These are phyloP conservation scores for Irpex rosettiformis DNA, from an alignment of 1,284 basidiomycete genomes.

Conservation along the genomic window DNA sequence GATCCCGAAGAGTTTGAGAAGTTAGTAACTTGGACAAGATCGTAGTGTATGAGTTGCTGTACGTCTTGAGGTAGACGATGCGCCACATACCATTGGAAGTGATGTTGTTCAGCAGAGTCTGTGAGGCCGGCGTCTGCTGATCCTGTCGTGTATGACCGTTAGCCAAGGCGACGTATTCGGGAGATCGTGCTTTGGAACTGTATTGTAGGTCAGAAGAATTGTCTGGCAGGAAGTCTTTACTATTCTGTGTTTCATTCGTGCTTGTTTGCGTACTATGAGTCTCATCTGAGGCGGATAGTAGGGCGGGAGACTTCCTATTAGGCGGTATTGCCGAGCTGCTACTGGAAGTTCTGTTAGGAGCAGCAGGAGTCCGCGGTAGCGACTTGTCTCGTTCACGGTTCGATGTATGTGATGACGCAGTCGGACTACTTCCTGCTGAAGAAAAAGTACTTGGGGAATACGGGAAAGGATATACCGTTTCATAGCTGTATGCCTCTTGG, in stretches of 20 bases:
- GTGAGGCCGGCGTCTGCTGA: neutral
- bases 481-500: neutral
- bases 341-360: neutral
- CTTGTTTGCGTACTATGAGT: neutral
- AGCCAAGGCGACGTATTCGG: neutral
- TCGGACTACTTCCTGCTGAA: slow-evolving; percentile 1
- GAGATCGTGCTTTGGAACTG: neutral
- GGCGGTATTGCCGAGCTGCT: neutral
- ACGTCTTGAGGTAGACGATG: neutral
- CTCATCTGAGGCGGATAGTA: neutral
- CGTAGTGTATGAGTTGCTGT: neutral
- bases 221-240: neutral
- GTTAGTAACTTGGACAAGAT: neutral
- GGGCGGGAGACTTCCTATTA: neutral
- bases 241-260: neutral
- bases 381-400: slow-evolving; percentile 2
- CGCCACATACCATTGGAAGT: neutral
- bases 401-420: slow-evolving; percentile 1
- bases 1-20: neutral
- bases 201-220: neutral
- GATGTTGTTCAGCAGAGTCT: neutral
- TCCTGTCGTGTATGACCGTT: neutral
- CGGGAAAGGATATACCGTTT: neutral
- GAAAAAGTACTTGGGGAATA: neutral
- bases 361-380: neutral